Base-by-base conservation (phyloP, 257 asterid species). In the Primulina eburnea region DNA sequence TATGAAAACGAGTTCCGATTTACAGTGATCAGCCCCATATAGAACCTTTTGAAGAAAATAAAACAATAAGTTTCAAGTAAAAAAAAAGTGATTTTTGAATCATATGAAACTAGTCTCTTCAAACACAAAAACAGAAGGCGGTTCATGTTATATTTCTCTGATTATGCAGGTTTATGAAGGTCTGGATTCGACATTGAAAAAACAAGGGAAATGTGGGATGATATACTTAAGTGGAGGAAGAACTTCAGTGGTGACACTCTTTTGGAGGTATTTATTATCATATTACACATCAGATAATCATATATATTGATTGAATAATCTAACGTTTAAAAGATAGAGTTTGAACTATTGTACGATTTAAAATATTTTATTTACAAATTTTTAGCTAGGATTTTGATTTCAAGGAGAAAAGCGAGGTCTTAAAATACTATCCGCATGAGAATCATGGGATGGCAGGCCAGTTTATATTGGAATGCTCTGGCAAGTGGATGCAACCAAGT, bases 151-250 rank as follows among this genome's bases (percentile, higher is more conserved):
- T 6, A 35, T 61, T 43, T 8, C 14, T 35, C 5, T 71, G 64
- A 24, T 65, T 63, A 21, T 72, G 38, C 86, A 90, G 99, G 85
- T 94, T 94, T 79, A 68, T 94, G 83, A 89, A 71, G 86, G 99
- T 97, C 67, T 78, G 91, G 88, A 68, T 85, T 94, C 34, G 98
- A 91, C 74, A 68, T 91, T 28, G 96, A 91, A 85, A 94, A 94
- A 76, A 66, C 99, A 62, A 91, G 91, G 82, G 95, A 88, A 82
- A 94, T 94, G 99, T 94, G 99, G 99, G 71, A 82, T 63, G 99
- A 94, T 78, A 91, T 91, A 98, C 79, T 94, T 64, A 90, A 84
- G 9, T 94, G 99, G 99, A 91, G 99, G 87, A 94, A 90, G 84
- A 98, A 91, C 33, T 94, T 91, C 55, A 88, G 86, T 29, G 80